Percentiles rank a stretch among this genome's conserved stretches.
These are phyloP conservation scores for Flaveria floridana DNA, from an alignment of 140 eudicot species.

Conservation along the genomic window DNA sequence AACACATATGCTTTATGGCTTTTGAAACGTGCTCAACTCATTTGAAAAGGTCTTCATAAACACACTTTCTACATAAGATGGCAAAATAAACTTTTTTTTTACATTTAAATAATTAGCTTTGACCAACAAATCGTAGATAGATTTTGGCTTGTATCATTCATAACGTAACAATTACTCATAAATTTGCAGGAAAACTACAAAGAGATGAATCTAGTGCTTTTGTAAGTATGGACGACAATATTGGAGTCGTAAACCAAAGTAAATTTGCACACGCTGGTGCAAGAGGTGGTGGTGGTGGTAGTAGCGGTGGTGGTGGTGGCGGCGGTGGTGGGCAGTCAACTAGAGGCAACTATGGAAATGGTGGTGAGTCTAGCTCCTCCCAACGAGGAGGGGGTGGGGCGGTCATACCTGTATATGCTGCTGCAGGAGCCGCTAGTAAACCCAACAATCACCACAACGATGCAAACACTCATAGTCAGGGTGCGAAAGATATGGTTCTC, in stretches of 20 bases:
- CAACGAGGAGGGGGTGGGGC: conserved; percentile 25
- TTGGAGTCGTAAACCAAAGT: conserved; percentile 16
- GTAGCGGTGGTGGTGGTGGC: conserved; percentile 22
- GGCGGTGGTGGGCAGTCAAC: conserved; percentile 21
- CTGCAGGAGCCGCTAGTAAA: conserved; percentile 20
- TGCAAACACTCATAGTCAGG: neutral
- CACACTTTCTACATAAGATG: too few species aligned
- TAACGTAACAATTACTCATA: neutral
- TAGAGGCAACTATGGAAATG: neutral
- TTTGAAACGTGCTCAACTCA: too few species aligned
- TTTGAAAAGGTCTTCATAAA: too few species aligned
- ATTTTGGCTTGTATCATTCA: neutral
- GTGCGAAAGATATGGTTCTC: neutral
- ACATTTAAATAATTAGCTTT: too few species aligned
- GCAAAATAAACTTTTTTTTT: too few species aligned
- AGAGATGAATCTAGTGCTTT: conserved; percentile 15
- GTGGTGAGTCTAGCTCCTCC: conserved; percentile 16
- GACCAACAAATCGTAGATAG: neutral
- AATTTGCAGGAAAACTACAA: neutral
- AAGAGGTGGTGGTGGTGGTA: conserved; percentile 25
- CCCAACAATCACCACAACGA: conserved; percentile 16
- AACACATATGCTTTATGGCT: too few species aligned
- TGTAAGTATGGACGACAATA: neutral
- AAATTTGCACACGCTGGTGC: conserved; percentile 23
- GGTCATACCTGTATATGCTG: conserved; percentile 34